Percentiles rank a stretch among this genome's conserved stretches.
These are phyloP conservation scores for Phytophthora nicotianae DNA, from an alignment of 352 stramenopile species.

Conservation along the genomic window DNA sequence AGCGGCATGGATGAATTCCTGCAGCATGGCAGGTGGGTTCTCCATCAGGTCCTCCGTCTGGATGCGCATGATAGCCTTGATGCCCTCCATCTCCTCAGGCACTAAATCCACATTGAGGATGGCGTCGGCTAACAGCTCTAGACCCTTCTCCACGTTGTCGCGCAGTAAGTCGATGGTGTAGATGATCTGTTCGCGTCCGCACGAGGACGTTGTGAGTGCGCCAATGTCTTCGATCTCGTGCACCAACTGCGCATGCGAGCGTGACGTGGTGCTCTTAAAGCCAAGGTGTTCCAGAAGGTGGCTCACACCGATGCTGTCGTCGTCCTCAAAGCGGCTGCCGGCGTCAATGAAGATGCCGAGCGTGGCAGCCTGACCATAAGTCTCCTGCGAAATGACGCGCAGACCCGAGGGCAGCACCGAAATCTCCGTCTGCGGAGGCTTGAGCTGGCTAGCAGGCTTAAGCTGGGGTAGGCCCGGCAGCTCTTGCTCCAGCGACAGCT, in stretches of 20 bases:
- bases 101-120: conserved; percentile 83
- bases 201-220: conserved; percentile 90
- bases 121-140: conserved; percentile 92
- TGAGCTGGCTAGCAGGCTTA: conserved; percentile 83
- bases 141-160: conserved; percentile 91
- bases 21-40: conserved; percentile 82
- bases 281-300: conserved; percentile 95
- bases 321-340: conserved; percentile 86
- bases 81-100: conserved; percentile 90
- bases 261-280: conserved; percentile 93
- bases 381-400: conserved; percentile 97
- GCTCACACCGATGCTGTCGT: conserved; percentile 85
- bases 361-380: conserved; percentile 94
- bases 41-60: conserved; percentile 93
- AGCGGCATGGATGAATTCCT: conserved; percentile 88
- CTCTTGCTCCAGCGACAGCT: conserved; percentile 66
- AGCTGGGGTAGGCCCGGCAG: conserved; percentile 77
- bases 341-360: conserved; percentile 94
- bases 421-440: conserved; percentile 90
- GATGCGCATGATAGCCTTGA: conserved; percentile 94
- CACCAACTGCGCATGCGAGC: conserved; percentile 86
- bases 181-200: conserved; percentile 95
- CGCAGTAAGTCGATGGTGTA: conserved; percentile 97
- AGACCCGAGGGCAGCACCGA: conserved; percentile 94
- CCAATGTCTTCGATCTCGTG: conserved; percentile 94